Evolutionary conservation across 2,329 filamentous ascomycete species (phyloP).

Genomic region (Aspergillus brunneoviolaceus): DNA sequence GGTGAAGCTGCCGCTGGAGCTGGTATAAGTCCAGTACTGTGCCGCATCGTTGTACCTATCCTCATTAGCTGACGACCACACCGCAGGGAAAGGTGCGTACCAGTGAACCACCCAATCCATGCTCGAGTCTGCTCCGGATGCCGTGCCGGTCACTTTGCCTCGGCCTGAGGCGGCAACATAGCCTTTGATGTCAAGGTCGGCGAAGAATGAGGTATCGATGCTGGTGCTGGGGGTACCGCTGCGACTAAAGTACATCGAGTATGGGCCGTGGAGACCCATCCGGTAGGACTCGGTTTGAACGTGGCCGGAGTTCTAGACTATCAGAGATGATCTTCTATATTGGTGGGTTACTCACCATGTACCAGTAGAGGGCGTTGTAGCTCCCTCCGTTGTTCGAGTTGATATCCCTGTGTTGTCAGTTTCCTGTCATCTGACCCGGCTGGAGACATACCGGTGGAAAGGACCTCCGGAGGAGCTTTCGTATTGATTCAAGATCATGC

Average conservation of each 20-base stretch:
- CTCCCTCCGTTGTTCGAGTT: conserved; percentile 63
- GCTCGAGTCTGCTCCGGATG: conserved; percentile 54
- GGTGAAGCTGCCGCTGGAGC: conserved; percentile 57
- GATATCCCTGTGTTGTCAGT: conserved; percentile 50
- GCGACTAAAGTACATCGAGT: conserved; percentile 61
- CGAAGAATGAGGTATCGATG: conserved; percentile 61
- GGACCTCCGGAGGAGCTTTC: conserved; percentile 66
- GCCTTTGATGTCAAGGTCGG: conserved; percentile 56
- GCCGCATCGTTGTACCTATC: conserved; percentile 54
- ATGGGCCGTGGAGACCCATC: conserved; percentile 65
- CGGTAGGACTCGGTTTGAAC: conserved; percentile 62
- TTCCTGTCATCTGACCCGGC: neutral
- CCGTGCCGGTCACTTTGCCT: conserved; percentile 61
- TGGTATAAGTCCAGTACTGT: conserved; percentile 65
- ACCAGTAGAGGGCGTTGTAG: conserved; percentile 62
- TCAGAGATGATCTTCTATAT: conserved; percentile 1
- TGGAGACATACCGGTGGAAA: conserved; percentile 53
- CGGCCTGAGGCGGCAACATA: conserved; percentile 58
- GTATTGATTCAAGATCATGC: conserved; percentile 58
- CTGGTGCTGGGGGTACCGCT: conserved; percentile 54
- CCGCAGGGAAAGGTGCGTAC: conserved; percentile 28
- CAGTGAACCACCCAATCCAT: conserved; percentile 64
- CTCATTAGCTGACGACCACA: neutral
- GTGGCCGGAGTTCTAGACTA: conserved; percentile 58
- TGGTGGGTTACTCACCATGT: conserved; percentile 49